phyloP scores from a whole-genome alignment of 2,329 filamentous ascomycete species.

The Pseudocercospora musae region DNA sequence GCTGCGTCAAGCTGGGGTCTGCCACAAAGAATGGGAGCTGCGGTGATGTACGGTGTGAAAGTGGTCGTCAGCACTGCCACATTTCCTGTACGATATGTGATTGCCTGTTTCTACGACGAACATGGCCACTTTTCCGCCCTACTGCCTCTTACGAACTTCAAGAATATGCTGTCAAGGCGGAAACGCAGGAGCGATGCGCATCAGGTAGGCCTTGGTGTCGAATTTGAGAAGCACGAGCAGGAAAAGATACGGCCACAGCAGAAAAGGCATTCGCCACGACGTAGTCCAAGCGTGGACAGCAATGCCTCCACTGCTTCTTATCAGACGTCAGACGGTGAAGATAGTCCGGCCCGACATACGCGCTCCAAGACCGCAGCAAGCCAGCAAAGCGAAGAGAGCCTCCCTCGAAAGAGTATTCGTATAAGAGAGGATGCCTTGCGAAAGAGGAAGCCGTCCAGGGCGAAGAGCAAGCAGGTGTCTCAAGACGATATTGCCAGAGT shows the following conservation, averaged over 20 bases:
- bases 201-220: conserved; percentile 32
- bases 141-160: conserved; percentile 65
- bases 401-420: conserved; percentile 75
- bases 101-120: conserved; percentile 79
- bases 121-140: conserved; percentile 76
- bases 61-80: conserved; percentile 76
- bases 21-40: conserved; percentile 61
- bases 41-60: conserved; percentile 71
- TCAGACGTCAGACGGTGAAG: conserved; percentile 60
- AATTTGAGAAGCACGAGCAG: conserved; percentile 32
- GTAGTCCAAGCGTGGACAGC: conserved; percentile 41
- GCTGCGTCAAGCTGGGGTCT: conserved; percentile 22
- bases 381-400: conserved; percentile 56
- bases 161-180: conserved; percentile 45
- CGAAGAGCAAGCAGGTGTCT: conserved; percentile 32
- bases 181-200: conserved; percentile 30
- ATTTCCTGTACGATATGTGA: conserved; percentile 76
- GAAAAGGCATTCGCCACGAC: conserved; percentile 34
- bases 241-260: conserved; percentile 23
- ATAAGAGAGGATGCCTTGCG: conserved; percentile 80
- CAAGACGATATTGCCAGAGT: conserved; percentile 47
- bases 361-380: conserved; percentile 60
- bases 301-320: conserved; percentile 54
- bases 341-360: conserved; percentile 52
- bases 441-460: conserved; percentile 68